Evolutionary conservation across 2,329 filamentous ascomycete species (phyloP).

Genomic region (Saccharata proteae): DNA sequence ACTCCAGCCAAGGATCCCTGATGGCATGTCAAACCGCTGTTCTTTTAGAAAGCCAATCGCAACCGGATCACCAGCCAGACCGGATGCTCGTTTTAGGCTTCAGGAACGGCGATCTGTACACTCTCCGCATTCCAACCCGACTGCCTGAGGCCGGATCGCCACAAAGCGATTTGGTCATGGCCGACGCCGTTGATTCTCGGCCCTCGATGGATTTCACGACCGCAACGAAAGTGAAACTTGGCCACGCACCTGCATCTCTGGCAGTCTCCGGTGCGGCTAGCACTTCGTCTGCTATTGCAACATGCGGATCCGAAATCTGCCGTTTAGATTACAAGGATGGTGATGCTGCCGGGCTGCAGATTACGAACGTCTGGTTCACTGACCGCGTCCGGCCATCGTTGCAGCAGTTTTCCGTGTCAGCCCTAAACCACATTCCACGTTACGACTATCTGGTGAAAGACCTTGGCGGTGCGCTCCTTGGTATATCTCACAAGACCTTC

Average conservation of each 20-base stretch:
- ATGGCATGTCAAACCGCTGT: conserved; percentile 8
- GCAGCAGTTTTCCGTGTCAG: conserved; percentile 19
- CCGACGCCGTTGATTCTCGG: no score
- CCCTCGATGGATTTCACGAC: not conserved
- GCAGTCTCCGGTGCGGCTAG: conserved; percentile 13
- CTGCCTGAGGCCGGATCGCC: no score
- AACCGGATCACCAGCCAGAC: not conserved
- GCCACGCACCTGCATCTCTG: conserved; percentile 3
- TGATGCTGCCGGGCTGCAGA: conserved; percentile 10
- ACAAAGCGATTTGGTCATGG: no score
- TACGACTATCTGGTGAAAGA: conserved; percentile 25
- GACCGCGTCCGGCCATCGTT: conserved; percentile 17
- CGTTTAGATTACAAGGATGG: conserved; percentile 15
- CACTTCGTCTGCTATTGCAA: conserved; percentile 20
- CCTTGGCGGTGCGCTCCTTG: conserved; percentile 34
- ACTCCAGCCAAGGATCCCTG: conserved; percentile 4
- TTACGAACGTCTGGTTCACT: conserved; percentile 28
- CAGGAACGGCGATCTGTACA: conserved; percentile 18
- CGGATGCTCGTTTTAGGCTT: conserved; percentile 21
- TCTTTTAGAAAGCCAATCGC: conserved; percentile 1
- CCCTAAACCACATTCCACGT: conserved; percentile 19
- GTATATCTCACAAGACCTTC: conserved; percentile 34
- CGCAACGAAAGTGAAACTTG: conserved; percentile 4
- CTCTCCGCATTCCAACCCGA: no score
- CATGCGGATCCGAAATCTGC: conserved; percentile 28